Evolutionary conservation across 805 yeast species (phyloP), one percentile per base, ranked within the genome.

Genomic region (Cyberlindnera misumaiensis): DNA sequence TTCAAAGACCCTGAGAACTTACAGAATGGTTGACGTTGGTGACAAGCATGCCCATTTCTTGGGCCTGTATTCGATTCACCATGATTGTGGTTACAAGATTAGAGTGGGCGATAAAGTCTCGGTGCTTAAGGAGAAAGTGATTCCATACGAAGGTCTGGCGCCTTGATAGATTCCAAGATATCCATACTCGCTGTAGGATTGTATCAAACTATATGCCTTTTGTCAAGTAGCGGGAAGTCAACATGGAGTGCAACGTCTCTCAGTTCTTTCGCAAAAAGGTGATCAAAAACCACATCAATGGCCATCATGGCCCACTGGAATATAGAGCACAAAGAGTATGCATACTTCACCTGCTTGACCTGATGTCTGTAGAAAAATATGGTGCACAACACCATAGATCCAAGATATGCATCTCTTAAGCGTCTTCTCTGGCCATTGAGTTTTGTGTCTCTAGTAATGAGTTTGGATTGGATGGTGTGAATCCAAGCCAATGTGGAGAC

Each of bases 41-140:
- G 36, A 30, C 7, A 28, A 33, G 9, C 32, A 30, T 12, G 8
- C 12, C 10, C 34, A 37, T 9, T 51, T 49, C 33, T 33, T 51
- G n/a, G 55, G 55, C 0, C 38, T 35, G 4, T 49, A 46, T 40
- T 30, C 43, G 4, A 43, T 51, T 13, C 53, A 49, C 24, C 41
- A 43, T 20, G 24, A 8, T 20, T 20, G 24, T 20, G 8, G 8
- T 5, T 8, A 20, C 24, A 20, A 20, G 5, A 8, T 20, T 20
- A 20, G 24, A 20, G 8, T 20, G 8, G 24, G 24, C 24, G 8
- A n/a, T n/a, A n/a, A n/a, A n/a, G n/a, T n/a, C 24, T 20, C 5
- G 24, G 24, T 20, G 24, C 24, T 20, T 20, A 8, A 20, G 8
- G 8, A 20, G 24, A 20, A 20, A 8, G 8, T 20, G 8, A 6